phyloP scores from a whole-genome alignment of 768 basidiomycete species.

The Suillus paluster region DNA sequence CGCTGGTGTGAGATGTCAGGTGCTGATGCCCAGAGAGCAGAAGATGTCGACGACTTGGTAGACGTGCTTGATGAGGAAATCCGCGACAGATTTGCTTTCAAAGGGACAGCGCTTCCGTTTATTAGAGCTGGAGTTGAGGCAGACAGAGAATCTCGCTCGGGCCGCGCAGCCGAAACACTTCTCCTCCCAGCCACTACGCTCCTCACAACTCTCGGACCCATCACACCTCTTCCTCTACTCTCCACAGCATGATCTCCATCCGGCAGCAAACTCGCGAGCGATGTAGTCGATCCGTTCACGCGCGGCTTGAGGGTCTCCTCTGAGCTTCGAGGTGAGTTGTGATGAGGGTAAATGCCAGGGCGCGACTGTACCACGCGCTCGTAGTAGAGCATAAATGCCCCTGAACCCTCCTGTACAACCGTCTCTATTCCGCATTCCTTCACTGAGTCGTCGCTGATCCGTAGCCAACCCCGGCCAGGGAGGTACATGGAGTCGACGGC shows the following conservation, averaged over 20 bases:
- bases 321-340: slow-evolving; percentile 50
- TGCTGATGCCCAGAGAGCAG: slow-evolving; percentile 26
- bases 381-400: slow-evolving; percentile 93
- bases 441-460: slow-evolving; percentile 87
- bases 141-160: slow-evolving; percentile 29
- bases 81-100: slow-evolving; percentile 24
- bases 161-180: slow-evolving; percentile 41
- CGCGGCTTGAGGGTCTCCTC: slow-evolving; percentile 69
- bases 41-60: slow-evolving; percentile 13
- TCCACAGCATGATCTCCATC: slow-evolving; percentile 19
- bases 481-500: slow-evolving; percentile 31
- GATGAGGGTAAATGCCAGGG: slow-evolving; percentile 37
- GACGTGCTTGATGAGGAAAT: slow-evolving; percentile 11
- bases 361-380: slow-evolving; percentile 62
- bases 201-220: slow-evolving; percentile 56
- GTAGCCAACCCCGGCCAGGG: slow-evolving; percentile 78
- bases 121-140: slow-evolving; percentile 14
- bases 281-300: slow-evolving; percentile 53
- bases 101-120: slow-evolving; percentile 30
- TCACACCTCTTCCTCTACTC: slow-evolving; percentile 25
- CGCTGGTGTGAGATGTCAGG: slow-evolving; percentile 27
- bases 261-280: slow-evolving; percentile 45
- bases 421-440: slow-evolving; percentile 74
- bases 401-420: slow-evolving; percentile 74
- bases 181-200: slow-evolving; percentile 56